Conservation (phyloP, 1,284 basidiomycete genomes). For the Polyporus tsugae region DNA sequence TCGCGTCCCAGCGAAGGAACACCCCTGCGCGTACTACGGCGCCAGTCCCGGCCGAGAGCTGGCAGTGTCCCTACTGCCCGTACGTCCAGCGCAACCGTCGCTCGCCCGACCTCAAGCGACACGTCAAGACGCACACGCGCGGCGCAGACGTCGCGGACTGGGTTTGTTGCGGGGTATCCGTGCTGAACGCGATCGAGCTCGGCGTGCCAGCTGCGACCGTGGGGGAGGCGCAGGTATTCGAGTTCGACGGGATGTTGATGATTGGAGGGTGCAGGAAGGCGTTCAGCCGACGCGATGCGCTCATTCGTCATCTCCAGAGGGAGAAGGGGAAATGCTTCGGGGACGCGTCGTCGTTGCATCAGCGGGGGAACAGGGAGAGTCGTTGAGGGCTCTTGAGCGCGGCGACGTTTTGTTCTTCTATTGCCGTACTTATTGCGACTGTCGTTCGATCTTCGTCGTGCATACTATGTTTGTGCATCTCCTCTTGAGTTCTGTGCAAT, state of each 20-base stretch:
- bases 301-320: slow-evolving; percentile 62
- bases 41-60: neutral
- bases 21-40: neutral
- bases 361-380: neutral
- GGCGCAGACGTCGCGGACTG: slow-evolving; percentile 40
- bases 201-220: slow-evolving; percentile 30
- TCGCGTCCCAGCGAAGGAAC: neutral
- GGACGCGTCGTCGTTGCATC: slow-evolving; percentile 14
- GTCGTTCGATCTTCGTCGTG: no score
- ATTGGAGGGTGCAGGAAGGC: slow-evolving; percentile 58
- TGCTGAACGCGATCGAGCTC: slow-evolving; percentile 45
- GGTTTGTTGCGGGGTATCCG: slow-evolving; percentile 51
- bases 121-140: slow-evolving; percentile 57
- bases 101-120: slow-evolving; percentile 60
- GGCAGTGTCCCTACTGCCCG: slow-evolving; percentile 23
- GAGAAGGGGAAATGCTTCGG: slow-evolving; percentile 49
- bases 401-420: no score
- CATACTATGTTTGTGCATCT: no score
- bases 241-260: slow-evolving; percentile 44
- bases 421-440: no score
- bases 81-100: slow-evolving; percentile 49
- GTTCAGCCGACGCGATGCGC: slow-evolving; percentile 64
- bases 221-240: slow-evolving; percentile 41
- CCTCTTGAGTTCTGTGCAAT: no score
- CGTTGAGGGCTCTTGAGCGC: no score